A percentile compares a stretch with the other conserved stretches of the same genome.
These are phyloP conservation scores for Diaporthe sp. DNA, from an alignment of 2,329 filamentous ascomycete species.

Conservation along the genomic window DNA sequence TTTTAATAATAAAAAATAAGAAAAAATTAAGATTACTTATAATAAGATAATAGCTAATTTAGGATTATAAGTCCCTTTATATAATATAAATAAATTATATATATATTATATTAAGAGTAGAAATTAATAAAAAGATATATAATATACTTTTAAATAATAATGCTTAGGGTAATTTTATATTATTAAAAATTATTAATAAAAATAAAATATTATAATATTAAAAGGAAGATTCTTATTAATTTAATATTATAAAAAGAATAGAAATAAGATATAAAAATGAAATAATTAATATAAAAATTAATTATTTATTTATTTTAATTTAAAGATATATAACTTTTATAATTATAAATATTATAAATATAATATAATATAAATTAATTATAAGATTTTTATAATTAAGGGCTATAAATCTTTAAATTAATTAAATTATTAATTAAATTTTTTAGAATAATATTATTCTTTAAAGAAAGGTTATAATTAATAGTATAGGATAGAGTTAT, in stretches of 20 bases:
- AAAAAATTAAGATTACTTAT: neutral
- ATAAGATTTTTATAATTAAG: too few species aligned
- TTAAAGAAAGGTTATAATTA: neutral
- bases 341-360: too few species aligned
- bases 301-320: too few species aligned
- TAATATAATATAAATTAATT: too few species aligned
- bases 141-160: neutral
- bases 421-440: neutral
- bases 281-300: too few species aligned
- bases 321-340: too few species aligned
- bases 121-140: neutral
- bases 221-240: neutral
- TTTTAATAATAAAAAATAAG: neutral
- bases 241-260: neutral
- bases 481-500: neutral
- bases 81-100: neutral
- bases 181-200: slow-evolving; percentile 15
- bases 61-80: neutral
- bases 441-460: neutral
- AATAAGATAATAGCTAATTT: neutral
- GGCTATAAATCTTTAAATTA: neutral
- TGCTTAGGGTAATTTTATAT: slow-evolving; percentile 5
- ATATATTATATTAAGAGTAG: neutral
- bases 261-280: too few species aligned
- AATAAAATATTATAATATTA: neutral